Evolutionary conservation across 768 basidiomycete genomes (phyloP).

Genomic region (Podaxis rugospora): DNA sequence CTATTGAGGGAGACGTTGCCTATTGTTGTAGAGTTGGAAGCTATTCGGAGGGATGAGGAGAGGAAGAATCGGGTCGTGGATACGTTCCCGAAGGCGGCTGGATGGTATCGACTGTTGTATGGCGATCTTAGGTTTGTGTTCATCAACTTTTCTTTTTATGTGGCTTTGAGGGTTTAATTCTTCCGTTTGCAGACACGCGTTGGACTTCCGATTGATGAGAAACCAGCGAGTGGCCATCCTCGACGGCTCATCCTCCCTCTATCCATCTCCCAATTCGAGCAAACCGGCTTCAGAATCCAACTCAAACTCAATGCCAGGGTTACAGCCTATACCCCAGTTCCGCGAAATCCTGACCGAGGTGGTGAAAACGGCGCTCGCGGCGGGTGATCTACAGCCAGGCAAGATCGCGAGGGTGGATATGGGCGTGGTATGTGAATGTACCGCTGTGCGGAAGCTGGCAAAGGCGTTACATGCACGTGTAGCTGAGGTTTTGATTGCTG

Average conservation of each 20-base stretch:
- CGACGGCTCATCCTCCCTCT: constrained; percentile 69
- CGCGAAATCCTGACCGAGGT: constrained; percentile 43
- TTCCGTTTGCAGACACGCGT: constrained; percentile 50
- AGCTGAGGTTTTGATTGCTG: constrained; percentile 14
- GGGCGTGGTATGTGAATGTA: constrained; percentile 57
- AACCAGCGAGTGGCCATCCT: constrained; percentile 62
- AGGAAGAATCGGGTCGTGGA: constrained; percentile 40
- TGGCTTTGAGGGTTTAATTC: neutral
- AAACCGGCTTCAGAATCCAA: constrained; percentile 9
- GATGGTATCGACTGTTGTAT: constrained; percentile 78
- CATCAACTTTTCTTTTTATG: neutral
- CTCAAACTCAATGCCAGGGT: constrained; percentile 21
- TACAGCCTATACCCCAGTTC: constrained; percentile 63
- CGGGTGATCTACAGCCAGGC: constrained; percentile 26
- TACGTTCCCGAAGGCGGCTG: constrained; percentile 73
- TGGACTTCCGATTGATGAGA: constrained; percentile 76
- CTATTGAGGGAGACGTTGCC: constrained; percentile 76
- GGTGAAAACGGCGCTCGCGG: constrained; percentile 35
- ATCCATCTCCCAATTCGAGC: constrained; percentile 19
- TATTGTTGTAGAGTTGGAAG: constrained; percentile 68
- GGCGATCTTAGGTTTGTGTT: constrained; percentile 54
- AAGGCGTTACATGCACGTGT: constrained; percentile 49
- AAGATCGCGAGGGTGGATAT: constrained; percentile 55
- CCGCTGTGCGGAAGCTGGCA: constrained; percentile 40
- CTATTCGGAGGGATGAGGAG: constrained; percentile 35